These are phyloP conservation scores for Pichia sp. DNA, from an alignment of 1,139 yeast species.

Conservation along the genomic window DNA sequence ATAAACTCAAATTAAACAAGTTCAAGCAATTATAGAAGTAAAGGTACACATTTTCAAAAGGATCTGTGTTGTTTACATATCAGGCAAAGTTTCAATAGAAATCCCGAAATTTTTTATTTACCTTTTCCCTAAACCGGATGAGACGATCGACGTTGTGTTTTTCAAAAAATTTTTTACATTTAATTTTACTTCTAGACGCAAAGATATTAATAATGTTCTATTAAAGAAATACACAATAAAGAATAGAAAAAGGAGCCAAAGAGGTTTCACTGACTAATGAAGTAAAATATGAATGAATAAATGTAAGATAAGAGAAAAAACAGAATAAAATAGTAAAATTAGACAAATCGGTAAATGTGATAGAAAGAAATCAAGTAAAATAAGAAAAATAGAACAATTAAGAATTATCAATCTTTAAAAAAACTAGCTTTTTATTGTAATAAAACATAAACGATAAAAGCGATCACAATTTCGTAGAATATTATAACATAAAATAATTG, in stretches of 20 bases:
- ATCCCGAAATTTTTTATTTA: background rate
- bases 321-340: background rate
- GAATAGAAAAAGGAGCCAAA: background rate
- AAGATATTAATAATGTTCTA: background rate
- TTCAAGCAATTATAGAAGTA: background rate
- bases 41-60: background rate
- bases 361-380: background rate
- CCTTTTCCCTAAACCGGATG: background rate
- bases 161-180: background rate
- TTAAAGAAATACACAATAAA: background rate
- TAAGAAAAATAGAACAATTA: background rate
- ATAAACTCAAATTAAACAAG: background rate
- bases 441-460: background rate
- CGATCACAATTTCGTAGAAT: background rate
- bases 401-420: background rate
- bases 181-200: background rate
- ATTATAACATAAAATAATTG: background rate
- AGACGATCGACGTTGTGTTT: background rate
- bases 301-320: background rate
- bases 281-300: background rate
- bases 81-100: background rate
- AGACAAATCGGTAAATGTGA: background rate
- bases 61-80: background rate
- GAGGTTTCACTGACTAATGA: background rate
- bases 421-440: background rate